Percentiles rank a stretch among this genome's conserved stretches.
phyloP scores from a whole-genome alignment of 495 filamentous ascomycete genomes.

The Penicillium manginii region DNA sequence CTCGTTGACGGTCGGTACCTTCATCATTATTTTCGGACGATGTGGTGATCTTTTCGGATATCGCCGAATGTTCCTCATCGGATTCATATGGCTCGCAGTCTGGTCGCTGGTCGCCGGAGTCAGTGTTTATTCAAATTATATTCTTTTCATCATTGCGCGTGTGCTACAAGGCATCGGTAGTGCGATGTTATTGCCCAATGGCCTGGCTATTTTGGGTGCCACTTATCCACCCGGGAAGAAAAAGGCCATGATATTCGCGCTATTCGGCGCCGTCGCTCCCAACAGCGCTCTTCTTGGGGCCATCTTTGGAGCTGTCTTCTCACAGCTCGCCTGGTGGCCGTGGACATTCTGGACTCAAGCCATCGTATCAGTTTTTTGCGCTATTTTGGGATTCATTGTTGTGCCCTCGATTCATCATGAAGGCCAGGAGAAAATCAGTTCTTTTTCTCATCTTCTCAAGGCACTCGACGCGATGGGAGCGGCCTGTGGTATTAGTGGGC shows the following conservation, averaged over 20 bases:
- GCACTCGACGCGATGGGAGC: slow-evolving; percentile 56
- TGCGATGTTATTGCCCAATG: slow-evolving; percentile 65
- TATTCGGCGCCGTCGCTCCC: slow-evolving; percentile 67
- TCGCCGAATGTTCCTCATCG: slow-evolving; percentile 58
- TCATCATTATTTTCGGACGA: slow-evolving; percentile 65
- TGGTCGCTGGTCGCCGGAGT: slow-evolving; percentile 62
- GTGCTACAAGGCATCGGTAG: slow-evolving; percentile 65
- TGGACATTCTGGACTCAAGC: slow-evolving; percentile 67
- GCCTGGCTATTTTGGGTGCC: slow-evolving; percentile 62
- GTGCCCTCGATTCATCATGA: slow-evolving; percentile 51
- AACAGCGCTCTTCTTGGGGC: slow-evolving; percentile 55
- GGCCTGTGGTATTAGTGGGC: slow-evolving; percentile 55
- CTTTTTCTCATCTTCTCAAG: slow-evolving; percentile 16
- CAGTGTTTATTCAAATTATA: slow-evolving; percentile 48
- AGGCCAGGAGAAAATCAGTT: slow-evolving; percentile 2
- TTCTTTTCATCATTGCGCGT: slow-evolving; percentile 62
- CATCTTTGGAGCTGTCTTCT: slow-evolving; percentile 54
- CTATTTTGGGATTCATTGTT: slow-evolving; percentile 42
- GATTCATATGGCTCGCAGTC: slow-evolving; percentile 59
- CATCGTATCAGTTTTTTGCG: slow-evolving; percentile 46
- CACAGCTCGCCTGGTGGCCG: slow-evolving; percentile 62
- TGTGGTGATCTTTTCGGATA: slow-evolving; percentile 63
- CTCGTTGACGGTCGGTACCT: slow-evolving; percentile 63
- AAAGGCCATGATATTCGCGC: slow-evolving; percentile 66
- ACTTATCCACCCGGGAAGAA: slow-evolving; percentile 55